Evolutionary conservation across 2,329 filamentous ascomycete species (phyloP), one percentile per base, ranked within the genome.

Genomic region (Colletotrichum musae): DNA sequence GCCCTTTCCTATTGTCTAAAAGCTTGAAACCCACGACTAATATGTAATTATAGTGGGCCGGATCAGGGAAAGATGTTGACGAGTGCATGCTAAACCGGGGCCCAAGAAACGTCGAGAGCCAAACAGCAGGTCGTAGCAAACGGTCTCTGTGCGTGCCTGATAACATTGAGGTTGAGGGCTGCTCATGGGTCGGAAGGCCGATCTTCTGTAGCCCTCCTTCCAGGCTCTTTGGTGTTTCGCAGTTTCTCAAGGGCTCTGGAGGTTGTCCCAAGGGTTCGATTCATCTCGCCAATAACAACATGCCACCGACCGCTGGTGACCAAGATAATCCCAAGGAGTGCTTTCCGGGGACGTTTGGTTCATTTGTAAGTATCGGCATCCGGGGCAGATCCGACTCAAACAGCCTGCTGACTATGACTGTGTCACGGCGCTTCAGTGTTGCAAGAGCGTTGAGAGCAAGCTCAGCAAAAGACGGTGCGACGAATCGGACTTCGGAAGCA

Each of bases 221-320:
- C 21, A 51, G 24, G 43, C 16, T 45, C 21, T 10, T 15, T 15
- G 7, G 6, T 21, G 15, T 26, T 16, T 5, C 26, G 48, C 48
- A 0, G 18, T 12, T 51, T 51, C 18, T 51, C 18, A 6, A 7
- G 3, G 48, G 18, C 3, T 21, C 48, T 5, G 48, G 48, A 26
- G 48, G 48, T 4, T 51, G 48, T 51, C 48, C 48, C 7, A 51
- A 51, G 18, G 48, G 48, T 24, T 51, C 48, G 21, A 15, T 51
- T 21, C 48, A 51, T 51, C 48, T 51, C 48, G 48, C 48, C n/a
- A 51, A 51, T 7, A 51, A 51, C 21, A 51, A 51, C 48, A 51
- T 51, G 48, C 48, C 48, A 24, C 48, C 48, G 15, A 51, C 10
- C 21, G 21, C 10, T 10, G 21, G 48, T 5, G 21, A 51, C 48